These are phyloP conservation scores for Stachybotrys chlorohalonatus DNA, from an alignment of 2,329 filamentous ascomycete species.

Conservation along the genomic window DNA sequence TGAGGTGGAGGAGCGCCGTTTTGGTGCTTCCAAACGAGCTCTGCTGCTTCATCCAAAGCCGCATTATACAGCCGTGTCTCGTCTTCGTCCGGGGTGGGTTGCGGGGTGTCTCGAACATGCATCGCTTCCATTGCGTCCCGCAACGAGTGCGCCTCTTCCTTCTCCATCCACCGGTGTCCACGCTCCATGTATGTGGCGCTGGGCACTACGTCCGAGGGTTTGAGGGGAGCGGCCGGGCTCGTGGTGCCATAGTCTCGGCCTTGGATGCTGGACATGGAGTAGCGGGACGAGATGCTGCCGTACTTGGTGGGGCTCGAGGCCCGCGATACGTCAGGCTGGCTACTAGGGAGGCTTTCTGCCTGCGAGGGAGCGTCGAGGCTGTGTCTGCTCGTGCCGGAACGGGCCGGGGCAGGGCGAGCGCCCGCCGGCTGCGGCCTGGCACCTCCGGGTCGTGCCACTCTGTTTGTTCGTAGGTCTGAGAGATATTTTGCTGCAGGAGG, in stretches of 20 bases:
- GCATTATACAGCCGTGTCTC: constrained; percentile 60
- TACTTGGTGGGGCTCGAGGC: constrained; percentile 28
- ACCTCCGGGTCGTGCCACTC: constrained; percentile 58
- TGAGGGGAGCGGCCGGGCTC: constrained; percentile 33
- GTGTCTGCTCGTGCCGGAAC: constrained; percentile 18
- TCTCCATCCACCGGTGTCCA: constrained; percentile 70
- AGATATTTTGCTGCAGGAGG: constrained; percentile 54
- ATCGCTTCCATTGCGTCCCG: constrained; percentile 67
- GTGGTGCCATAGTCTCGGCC: constrained; percentile 45
- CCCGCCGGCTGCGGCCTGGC: constrained; percentile 51
- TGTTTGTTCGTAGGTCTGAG: constrained; percentile 59
- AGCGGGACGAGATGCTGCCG: constrained; percentile 40
- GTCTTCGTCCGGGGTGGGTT: constrained; percentile 30
- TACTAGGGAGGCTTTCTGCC: constrained; percentile 9
- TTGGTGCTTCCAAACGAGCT: constrained; percentile 70
- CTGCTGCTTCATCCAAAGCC: constrained; percentile 67
- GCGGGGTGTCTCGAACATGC: constrained; percentile 39
- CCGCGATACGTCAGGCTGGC: constrained; percentile 10
- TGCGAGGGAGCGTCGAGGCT: constrained; percentile 21
- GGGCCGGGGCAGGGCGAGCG: constrained; percentile 23
- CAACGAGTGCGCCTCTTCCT: constrained; percentile 63
- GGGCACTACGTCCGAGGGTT: constrained; percentile 52
- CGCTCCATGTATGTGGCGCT: constrained; percentile 64
- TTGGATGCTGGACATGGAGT: constrained; percentile 33
- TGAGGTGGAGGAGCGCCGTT: constrained; percentile 43